Evolutionary conservation across 441 rosid species (phyloP), one percentile per base, ranked within the genome.

Genomic region (Adansonia gregorii): DNA sequence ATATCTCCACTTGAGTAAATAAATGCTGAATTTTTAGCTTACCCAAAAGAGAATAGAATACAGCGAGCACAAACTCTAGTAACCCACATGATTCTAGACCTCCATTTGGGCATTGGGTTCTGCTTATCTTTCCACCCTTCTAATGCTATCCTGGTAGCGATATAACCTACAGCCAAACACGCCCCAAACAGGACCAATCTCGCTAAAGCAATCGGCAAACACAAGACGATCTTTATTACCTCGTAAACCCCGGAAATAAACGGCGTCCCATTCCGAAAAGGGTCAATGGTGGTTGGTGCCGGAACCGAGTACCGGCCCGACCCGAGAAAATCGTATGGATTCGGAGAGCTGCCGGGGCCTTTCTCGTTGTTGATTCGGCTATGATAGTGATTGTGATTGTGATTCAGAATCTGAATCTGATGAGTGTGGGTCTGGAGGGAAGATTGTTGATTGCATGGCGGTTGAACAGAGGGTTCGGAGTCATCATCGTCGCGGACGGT

Each of bases 31-130:
- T 43, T 22, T 46, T 48, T 60, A 60, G 76, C 88, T 41, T 51
- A 94, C 99, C 99, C 99, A 17, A 96, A 96, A 41, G 97, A 85
- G 86, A 96, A 96, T 72, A 96, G 94, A 80, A 96, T 96, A 49
- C 83, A 84, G 46, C 99, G 91, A 35, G 94, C 75, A 66, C 81
- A 91, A 75, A 87, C 7, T 80, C 99, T 88, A 77, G 99, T 94
- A 69, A 96, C 60, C 97, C 97, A 93, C 99, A 94, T 95, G 83
- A 95, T 59, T 75, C 92, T 77, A 31, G 83, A 89, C 75, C 98
- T 85, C 98, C 99, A 96, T 67, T 8, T 83, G 74, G 99, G 96
- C 94, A 94, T 91, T 12, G 99, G 97, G 31, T 89, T 89, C 35
- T 88, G 90, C 86, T 76, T 89, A 78, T 96, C 99, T 59, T 89